Conservation (phyloP, 2,329 filamentous ascomycete genomes). For the Atkinsonella hypoxylon region DNA sequence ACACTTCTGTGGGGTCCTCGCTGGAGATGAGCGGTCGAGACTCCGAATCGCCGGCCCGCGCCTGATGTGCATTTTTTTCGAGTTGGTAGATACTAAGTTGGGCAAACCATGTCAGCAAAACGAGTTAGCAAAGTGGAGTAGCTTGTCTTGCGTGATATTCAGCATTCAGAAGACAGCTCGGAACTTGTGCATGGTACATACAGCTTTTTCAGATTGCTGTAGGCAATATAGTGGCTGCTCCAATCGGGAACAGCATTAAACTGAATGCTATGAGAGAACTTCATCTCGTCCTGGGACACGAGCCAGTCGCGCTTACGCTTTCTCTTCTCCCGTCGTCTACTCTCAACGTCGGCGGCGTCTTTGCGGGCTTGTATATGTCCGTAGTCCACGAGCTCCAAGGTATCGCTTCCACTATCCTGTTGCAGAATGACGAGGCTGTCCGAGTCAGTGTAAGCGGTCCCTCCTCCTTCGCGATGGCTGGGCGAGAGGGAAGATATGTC, state of each 20-base stretch:
- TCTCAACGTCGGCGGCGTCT: constrained; percentile 19
- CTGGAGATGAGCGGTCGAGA: constrained; percentile 67
- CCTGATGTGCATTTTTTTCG: constrained; percentile 69
- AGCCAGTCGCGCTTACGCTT: constrained; percentile 57
- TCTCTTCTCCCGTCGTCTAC: constrained; percentile 31
- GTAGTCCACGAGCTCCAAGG: constrained; percentile 33
- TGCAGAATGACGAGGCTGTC: constrained; percentile 3
- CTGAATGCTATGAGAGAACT: constrained; percentile 98
- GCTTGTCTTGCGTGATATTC: neutral
- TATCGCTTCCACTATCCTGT: constrained; percentile 9
- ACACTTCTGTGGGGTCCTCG: constrained; percentile 69
- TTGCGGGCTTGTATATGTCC: constrained; percentile 18
- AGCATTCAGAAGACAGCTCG: neutral
- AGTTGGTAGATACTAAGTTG: constrained; percentile 77
- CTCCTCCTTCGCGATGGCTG: constrained; percentile 23
- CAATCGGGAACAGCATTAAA: constrained; percentile 99
- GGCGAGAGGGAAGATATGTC: constrained; percentile 13
- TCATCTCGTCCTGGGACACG: constrained; percentile 77
- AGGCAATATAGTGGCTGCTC: constrained; percentile 96
- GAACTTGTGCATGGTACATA: constrained; percentile 32
- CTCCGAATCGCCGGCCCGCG: constrained; percentile 59
- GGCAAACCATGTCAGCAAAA: no score
- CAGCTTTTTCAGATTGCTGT: constrained; percentile 98
- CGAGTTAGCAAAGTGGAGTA: neutral
- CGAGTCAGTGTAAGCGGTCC: constrained; percentile 14